Evolutionary conservation across 495 filamentous ascomycete genomes (phyloP), one percentile per base, ranked within the genome.

Genomic region (Barbatosphaeria neglecta): DNA sequence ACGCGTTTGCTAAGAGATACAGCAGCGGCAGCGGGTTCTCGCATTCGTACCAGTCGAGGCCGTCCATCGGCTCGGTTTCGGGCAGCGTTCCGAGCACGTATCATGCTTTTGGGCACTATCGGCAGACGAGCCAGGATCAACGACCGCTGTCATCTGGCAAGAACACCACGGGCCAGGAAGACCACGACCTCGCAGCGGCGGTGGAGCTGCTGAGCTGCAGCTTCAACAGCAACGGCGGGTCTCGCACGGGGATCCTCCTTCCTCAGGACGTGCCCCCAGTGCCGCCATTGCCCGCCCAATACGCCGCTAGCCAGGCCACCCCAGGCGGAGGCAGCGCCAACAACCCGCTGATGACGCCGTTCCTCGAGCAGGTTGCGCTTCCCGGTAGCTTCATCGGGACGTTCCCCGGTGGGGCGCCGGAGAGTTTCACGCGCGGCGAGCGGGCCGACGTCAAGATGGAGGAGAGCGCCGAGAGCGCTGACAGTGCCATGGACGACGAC

Each of bases 191-290:
- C 47, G 92, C 90, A 6, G 90, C 92, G 4, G 90, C 90, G 4
- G 86, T 95, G 33, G 87, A 90, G 50, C 68, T 95, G 50, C 68
- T 88, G 22, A 85, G 82, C 60, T 96, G 92, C 76, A 93, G 87
- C 61, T 89, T 95, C 57, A 82, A 84, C 37, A 90, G 83, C 44
- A 87, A 63, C 49, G 54, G 58, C 5, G 68, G 84, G 28, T 79
- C 73, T 9, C 77, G 83, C 10, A 78, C 86, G 22, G 74, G n/a
- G n/a, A n/a, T 82, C 9, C 75, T 76, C 39, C 73, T 93, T 37
- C 80, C 83, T 6, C 64, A 78, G 15, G 90, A 90, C 53, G 80
- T 87, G 9, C 89, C 89, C 25, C 88, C 89, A 0, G 89, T 96
- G 8, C 89, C 89, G 22, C 83, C 87, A 22, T 68, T 95, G 45